Conservation (phyloP, 2,329 filamentous ascomycete genomes). For the Nigrospora sphaerica region DNA sequence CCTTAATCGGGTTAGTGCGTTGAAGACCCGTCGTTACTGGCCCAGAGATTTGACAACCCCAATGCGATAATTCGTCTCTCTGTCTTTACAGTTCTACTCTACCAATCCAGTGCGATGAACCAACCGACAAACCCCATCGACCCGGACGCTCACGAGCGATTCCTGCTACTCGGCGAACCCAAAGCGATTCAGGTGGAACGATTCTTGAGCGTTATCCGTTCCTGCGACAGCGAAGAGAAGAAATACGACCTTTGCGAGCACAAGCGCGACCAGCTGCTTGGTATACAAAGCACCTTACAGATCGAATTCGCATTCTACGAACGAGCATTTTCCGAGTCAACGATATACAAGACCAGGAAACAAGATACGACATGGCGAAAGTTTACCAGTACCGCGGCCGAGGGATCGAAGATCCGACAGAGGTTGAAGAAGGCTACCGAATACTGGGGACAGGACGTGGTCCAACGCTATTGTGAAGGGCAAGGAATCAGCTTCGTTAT, state of each 20-base stretch:
- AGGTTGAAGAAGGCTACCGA: too few species aligned
- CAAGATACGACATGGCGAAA: not conserved
- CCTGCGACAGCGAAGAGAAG: not conserved
- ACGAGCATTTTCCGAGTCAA: not conserved
- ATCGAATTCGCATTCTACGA: not conserved
- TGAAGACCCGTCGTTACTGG: not conserved
- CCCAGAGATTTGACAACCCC: not conserved
- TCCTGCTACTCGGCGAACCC: not conserved
- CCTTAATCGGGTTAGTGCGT: not conserved
- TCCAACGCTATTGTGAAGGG: too few species aligned
- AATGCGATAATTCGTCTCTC: not conserved
- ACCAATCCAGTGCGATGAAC: not conserved
- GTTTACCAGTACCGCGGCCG: not conserved
- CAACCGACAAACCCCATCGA: not conserved
- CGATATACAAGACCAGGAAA: not conserved
- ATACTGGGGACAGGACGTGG: too few species aligned
- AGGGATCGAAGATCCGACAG: conserved; percentile 1
- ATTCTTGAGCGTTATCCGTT: not conserved
- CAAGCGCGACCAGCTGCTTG: not conserved
- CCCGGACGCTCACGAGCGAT: not conserved
- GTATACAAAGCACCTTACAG: too few species aligned
- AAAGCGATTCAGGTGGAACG: not conserved
- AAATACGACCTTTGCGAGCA: not conserved
- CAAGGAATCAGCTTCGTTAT: too few species aligned
- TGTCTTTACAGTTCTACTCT: not conserved